Conservation (phyloP, 371 early-diverging fungal genomes). For the Mortierella sp. region DNA sequence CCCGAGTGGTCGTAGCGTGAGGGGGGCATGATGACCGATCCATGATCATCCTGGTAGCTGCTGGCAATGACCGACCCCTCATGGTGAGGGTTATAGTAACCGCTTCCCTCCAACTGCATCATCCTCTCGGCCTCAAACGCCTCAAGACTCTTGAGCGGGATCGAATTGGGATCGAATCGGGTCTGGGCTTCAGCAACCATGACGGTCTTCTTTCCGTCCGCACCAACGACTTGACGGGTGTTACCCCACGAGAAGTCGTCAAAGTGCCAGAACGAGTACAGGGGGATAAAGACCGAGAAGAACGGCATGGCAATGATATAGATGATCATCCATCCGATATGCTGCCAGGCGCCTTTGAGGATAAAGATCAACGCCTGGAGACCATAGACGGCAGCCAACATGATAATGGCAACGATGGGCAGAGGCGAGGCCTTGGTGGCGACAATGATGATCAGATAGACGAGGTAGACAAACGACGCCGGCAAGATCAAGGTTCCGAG, state of each 20-base stretch:
- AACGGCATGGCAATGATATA: slow-evolving; percentile 88
- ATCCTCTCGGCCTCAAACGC: slow-evolving; percentile 50
- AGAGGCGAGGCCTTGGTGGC: slow-evolving; percentile 30
- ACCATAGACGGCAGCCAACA: slow-evolving; percentile 86
- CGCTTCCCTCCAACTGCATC: slow-evolving; percentile 38
- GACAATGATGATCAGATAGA: slow-evolving; percentile 72
- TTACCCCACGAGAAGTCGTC: slow-evolving; percentile 99
- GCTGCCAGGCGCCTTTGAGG: slow-evolving; percentile 89
- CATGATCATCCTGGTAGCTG: slow-evolving; percentile 37
- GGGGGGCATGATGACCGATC: slow-evolving; percentile 25
- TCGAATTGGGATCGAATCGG: slow-evolving; percentile 66
- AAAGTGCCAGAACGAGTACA: slow-evolving; percentile 97
- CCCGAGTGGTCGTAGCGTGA: slow-evolving; percentile 35
- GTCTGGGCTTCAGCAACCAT: slow-evolving; percentile 64
- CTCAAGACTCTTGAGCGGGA: slow-evolving; percentile 61
- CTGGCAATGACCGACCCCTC: slow-evolving; percentile 46
- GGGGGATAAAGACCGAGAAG: slow-evolving; percentile 85
- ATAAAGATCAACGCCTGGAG: slow-evolving; percentile 90
- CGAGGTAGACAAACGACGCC: slow-evolving; percentile 90
- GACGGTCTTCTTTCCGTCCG: slow-evolving; percentile 77
- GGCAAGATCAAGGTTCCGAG: slow-evolving; percentile 95
- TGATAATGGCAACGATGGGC: slow-evolving; percentile 41
- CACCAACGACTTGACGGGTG: slow-evolving; percentile 90
- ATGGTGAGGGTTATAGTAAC: slow-evolving; percentile 34
- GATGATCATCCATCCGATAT: slow-evolving; percentile 97